Base-by-base conservation (phyloP, 1,139 yeast genomes). In the Arxiozyma slooffiae region DNA sequence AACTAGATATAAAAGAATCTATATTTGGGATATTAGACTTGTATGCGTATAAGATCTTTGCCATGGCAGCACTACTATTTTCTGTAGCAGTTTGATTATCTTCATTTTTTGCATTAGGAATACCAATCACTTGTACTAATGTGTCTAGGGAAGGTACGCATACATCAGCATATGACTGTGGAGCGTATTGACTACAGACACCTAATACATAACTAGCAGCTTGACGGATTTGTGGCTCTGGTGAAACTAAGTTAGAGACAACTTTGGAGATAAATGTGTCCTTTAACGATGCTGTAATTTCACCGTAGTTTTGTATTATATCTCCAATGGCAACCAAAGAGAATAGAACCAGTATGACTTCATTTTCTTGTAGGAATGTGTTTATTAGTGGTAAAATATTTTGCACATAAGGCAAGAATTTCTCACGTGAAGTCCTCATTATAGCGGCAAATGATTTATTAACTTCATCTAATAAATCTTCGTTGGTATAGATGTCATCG, bases 81-180 rank as follows among this genome's bases (percentile, higher is more conserved):
- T 92, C 98, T 0, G 97, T 89, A 4, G 97, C 95, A 56, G 78
- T 78, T 37, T 85, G 70, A 60, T 89, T 89, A 53, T 86, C 96
- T 48, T 87, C 95, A 9, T 82, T 79, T 55, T 87, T 80, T 3
- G 96, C 84, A 58, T 88, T 95, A n/a, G 96, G 90, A 24, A 82
- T 81, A 43, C 80, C 75, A 21, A 84, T 79, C 72, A 89, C 79
- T 60, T 81, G 81, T 61, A 85, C 79, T 68, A 92, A 75, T 23
- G 88, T 81, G 57, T 82, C 87, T 54, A 90, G 71, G 38, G 90
- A 77, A 5, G 83, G 79, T 30, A 86, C 67, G 51, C 85, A 80
- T 52, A 85, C 76, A 36, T 82, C 82, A 18, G 76, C 75, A 62
- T 81, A 88, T 8, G 73, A 69, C 7, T 72, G 73, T 20, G 92